These are phyloP conservation scores for Castanea sativa DNA, from an alignment of 306 rosid species.

Conservation along the genomic window DNA sequence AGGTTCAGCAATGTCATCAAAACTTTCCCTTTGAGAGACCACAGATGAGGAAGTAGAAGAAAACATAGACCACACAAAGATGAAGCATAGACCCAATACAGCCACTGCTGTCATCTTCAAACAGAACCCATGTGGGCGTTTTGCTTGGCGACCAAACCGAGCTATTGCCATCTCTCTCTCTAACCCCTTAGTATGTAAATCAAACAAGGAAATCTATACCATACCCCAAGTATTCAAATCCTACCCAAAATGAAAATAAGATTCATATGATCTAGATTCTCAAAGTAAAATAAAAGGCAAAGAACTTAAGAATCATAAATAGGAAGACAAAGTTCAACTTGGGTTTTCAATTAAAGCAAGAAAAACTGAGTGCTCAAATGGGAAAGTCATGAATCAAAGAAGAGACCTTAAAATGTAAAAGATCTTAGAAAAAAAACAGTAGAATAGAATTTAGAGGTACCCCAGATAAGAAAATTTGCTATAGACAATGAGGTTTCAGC, in stretches of 20 bases:
- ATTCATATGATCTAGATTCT: background rate
- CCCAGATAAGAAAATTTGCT: background rate
- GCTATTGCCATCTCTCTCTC: constrained; percentile 53
- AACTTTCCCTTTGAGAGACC: constrained; percentile 70
- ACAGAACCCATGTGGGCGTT: constrained; percentile 74
- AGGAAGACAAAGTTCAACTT: background rate
- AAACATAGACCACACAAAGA: constrained; percentile 77
- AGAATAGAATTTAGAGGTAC: background rate
- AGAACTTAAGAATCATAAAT: background rate
- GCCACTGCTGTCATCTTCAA: constrained; percentile 75
- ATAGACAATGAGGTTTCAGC: background rate
- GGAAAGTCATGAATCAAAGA: background rate
- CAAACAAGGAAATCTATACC: constrained; percentile 10
- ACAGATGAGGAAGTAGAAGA: constrained; percentile 66
- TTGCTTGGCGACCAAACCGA: constrained; percentile 67
- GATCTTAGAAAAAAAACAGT: background rate
- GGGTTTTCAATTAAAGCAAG: background rate
- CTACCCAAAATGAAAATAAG: background rate
- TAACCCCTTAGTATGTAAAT: constrained; percentile 7
- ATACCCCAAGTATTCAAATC: background rate
- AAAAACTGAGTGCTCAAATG: background rate
- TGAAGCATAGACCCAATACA: constrained; percentile 73
- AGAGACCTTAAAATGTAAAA: background rate
- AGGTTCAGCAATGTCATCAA: constrained; percentile 76
- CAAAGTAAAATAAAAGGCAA: background rate